Percentiles rank a stretch among this genome's conserved stretches.
These are phyloP conservation scores for Nannizziopsis barbatae DNA, from an alignment of 2,329 filamentous ascomycete genomes.

Conservation along the genomic window DNA sequence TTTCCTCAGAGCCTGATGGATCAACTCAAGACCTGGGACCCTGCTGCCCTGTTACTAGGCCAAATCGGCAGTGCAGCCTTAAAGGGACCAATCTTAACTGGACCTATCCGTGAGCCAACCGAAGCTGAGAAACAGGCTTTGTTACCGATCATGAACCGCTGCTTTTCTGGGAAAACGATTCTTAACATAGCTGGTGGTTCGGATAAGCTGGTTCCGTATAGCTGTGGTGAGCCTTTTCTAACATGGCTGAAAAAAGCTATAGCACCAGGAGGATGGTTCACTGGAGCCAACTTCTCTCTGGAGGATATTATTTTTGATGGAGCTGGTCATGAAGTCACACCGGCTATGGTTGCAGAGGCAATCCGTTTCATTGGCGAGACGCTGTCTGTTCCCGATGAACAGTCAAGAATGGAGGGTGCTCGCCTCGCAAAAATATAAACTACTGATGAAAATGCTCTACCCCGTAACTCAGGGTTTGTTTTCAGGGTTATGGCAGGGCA, in stretches of 20 bases:
- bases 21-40: slow-evolving; percentile 57
- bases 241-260: slow-evolving; percentile 43
- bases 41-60: slow-evolving; percentile 61
- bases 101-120: slow-evolving; percentile 28
- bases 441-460: not conserved
- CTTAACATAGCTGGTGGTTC: slow-evolving; percentile 43
- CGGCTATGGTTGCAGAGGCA: slow-evolving; percentile 45
- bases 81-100: slow-evolving; percentile 22
- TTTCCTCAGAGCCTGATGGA: slow-evolving; percentile 61
- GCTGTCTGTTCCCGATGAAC: slow-evolving; percentile 21
- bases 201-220: slow-evolving; percentile 53
- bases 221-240: slow-evolving; percentile 46
- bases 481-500: no score
- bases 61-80: slow-evolving; percentile 24
- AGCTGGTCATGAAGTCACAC: slow-evolving; percentile 49
- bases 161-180: slow-evolving; percentile 43
- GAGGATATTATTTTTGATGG: slow-evolving; percentile 48
- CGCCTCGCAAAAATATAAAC: slow-evolving; percentile 20
- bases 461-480: not conserved
- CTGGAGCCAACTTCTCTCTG: slow-evolving; percentile 42
- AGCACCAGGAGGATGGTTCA: slow-evolving; percentile 36
- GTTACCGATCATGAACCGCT: slow-evolving; percentile 33
- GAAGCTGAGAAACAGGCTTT: slow-evolving; percentile 36
- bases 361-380: slow-evolving; percentile 42
- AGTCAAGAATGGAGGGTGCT: slow-evolving; percentile 21